Base-by-base conservation (phyloP, 139 green algal genomes). In the Diplosphaera chodatii region DNA sequence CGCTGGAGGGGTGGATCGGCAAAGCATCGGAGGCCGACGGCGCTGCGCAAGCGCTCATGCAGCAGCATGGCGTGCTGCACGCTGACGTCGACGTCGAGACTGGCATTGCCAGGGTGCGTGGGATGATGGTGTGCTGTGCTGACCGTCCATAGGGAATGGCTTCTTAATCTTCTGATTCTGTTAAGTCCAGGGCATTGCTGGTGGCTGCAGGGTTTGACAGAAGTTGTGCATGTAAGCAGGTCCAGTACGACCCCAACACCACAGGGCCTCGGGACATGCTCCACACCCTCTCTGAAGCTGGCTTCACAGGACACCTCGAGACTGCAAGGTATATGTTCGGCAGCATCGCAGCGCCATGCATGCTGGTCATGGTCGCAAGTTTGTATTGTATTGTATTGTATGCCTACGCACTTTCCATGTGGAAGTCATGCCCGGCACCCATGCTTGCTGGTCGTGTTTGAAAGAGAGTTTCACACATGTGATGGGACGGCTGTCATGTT, bases 241-340 rank as follows among this genome's bases (percentile, higher is more conserved):
- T 92, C 5, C 27, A 68, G 6, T 94, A 82, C 67, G 78, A 93
- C 66, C 82, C 88, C 4, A 82, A 85, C 32, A 18, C 68, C 13
- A 83, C 76, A 1, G 91, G 91, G 0, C 87, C 92, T 0, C 76
- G 92, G 1, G 73, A 85, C 32, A 63, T 97, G 1, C 76, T 97
- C 16, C 78, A 77, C 32, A 83, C 84, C 1, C 72, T 97, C 22
- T 78, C 86, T 31, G 81, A 85, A 1, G 77, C 69, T 1, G 90
- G 83, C 37, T 91, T 92, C 72, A 70, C 67, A 15, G 83, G 77
- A 22, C 28, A 70, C 13, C 34, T 70, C 13, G 32, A 84, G 16
- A 18, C 25, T 21, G 48, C 48, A 23, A 59, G 48, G 48, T 59
- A 59, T 25, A n/a, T n/a, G n/a, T n/a, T n/a, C n/a, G n/a, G n/a